A percentile compares a stretch with the other conserved stretches of the same genome.
Conservation (phyloP, 1,139 yeast genomes). For the Sugiyamaella novakii region DNA sequence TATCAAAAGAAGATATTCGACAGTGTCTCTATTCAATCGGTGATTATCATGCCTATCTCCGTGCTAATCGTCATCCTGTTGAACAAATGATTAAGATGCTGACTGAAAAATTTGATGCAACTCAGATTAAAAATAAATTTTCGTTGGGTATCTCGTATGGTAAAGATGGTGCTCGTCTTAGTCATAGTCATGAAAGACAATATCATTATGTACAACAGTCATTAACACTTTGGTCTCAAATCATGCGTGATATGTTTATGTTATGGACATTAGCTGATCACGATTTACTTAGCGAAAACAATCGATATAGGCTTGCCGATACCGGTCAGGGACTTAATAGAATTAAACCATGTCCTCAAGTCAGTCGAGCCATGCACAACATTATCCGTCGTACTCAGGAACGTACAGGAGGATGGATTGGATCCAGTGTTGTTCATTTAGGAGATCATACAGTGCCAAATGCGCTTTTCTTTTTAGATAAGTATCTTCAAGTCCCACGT, state of each 20-base stretch:
- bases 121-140: conserved; percentile 43
- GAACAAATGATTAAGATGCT: conserved; percentile 57
- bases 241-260: conserved; percentile 71
- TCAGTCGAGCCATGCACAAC: conserved; percentile 67
- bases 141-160: conserved; percentile 67
- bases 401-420: conserved; percentile 68
- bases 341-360: conserved; percentile 66
- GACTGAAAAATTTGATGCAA: conserved; percentile 52
- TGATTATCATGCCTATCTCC: conserved; percentile 70
- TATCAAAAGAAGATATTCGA: conserved; percentile 56
- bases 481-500: conserved; percentile 73
- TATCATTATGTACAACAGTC: conserved; percentile 71
- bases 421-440: conserved; percentile 71
- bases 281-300: conserved; percentile 52
- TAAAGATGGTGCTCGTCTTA: conserved; percentile 62
- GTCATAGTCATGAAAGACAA: conserved; percentile 70
- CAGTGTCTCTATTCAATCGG: conserved; percentile 73
- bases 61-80: conserved; percentile 66
- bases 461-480: conserved; percentile 71
- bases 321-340: conserved; percentile 80
- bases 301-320: conserved; percentile 59
- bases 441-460: conserved; percentile 82
- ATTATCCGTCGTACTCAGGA: conserved; percentile 62
- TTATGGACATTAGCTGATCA: conserved; percentile 73
- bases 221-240: conserved; percentile 67